Evolutionary conservation across 2,329 filamentous ascomycete species (phyloP), one percentile per base, ranked within the genome.

Genomic region (Lecanosticta acicola): DNA sequence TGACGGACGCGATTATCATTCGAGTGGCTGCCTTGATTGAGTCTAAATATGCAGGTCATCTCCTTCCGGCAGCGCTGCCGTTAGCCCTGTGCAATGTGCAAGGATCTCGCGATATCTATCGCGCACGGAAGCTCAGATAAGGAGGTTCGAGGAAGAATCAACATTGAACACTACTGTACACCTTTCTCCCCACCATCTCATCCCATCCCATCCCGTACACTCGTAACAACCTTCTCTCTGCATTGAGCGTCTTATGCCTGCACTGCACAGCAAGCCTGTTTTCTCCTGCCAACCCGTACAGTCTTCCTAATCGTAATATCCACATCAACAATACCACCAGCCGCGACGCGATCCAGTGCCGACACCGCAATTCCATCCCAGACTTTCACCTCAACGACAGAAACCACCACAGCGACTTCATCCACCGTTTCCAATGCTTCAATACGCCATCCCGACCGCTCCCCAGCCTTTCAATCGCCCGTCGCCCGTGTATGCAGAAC

Each of bases 391-490:
- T 29, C 24, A 14, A 26, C 37, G 37, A 26, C 37, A 26, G 3
- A 16, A 2, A 14, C 33, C 33, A 2, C 24, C 42, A 13, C 26
- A 24, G n/a, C 16, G 21, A 35, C 40, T 13, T 11, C 35, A 29
- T 29, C 11, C 24, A 29, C 24, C 11, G 24, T n/a, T 39, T 61
- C 68, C 66, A 26, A 66, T 79, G 62, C 70, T 79, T 48, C 79
- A 77, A 61, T 59, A 59, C 57, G 56, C 57, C 21, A 42, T 45
- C 11, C 52, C 59, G 13, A 54, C 42, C 47, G 52, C 51, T 33
- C 40, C 52, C 18, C 53, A 58, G 45, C 45, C 53, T 19, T 58
- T 58, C 43, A 46, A 45, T 35, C 46, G 46, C 39, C 41, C 48
- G 11, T 37, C 54, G 9, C 44, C 50, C 9, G 46, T 54, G n/a